These are phyloP conservation scores for Polytolypa hystricis DNA, from an alignment of 2,329 filamentous ascomycete genomes.

Conservation along the genomic window DNA sequence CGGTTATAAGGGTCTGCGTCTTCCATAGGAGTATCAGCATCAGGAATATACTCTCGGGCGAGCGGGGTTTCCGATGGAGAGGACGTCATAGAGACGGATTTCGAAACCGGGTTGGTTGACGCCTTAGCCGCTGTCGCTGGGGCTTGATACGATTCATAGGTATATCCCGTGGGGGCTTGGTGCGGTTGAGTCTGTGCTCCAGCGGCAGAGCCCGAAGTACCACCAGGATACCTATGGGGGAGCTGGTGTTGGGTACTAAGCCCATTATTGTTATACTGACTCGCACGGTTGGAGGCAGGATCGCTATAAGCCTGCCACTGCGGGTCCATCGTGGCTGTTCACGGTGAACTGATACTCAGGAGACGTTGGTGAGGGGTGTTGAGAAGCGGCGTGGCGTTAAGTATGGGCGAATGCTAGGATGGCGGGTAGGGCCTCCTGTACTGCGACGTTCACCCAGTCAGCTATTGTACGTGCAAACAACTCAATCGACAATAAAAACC, in stretches of 20 bases:
- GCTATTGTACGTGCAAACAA: too few species aligned
- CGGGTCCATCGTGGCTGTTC: constrained; percentile 38
- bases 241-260: constrained; percentile 39
- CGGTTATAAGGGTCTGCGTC: constrained; percentile 77
- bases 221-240: constrained; percentile 36
- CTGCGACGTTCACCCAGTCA: too few species aligned
- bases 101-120: constrained; percentile 30
- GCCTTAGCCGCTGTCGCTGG: constrained; percentile 24
- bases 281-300: constrained; percentile 46
- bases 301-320: constrained; percentile 61
- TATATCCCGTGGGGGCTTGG: constrained; percentile 49
- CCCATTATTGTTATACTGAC: constrained; percentile 53
- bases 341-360: too few species aligned
- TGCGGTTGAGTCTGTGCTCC: constrained; percentile 29
- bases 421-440: too few species aligned
- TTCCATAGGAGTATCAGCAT: constrained; percentile 75
- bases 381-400: too few species aligned
- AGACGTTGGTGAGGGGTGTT: too few species aligned
- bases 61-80: constrained; percentile 50
- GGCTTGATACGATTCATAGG: constrained; percentile 56
- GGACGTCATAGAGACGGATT: constrained; percentile 44
- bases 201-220: constrained; percentile 4
- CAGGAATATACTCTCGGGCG: constrained; percentile 53
- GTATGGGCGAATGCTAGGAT: too few species aligned
- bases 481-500: too few species aligned